Percentiles rank a stretch among this genome's conserved stretches.
Evolutionary conservation across 2,329 filamentous ascomycete species (phyloP).

Genomic region (Aaosphaeria arxii): DNA sequence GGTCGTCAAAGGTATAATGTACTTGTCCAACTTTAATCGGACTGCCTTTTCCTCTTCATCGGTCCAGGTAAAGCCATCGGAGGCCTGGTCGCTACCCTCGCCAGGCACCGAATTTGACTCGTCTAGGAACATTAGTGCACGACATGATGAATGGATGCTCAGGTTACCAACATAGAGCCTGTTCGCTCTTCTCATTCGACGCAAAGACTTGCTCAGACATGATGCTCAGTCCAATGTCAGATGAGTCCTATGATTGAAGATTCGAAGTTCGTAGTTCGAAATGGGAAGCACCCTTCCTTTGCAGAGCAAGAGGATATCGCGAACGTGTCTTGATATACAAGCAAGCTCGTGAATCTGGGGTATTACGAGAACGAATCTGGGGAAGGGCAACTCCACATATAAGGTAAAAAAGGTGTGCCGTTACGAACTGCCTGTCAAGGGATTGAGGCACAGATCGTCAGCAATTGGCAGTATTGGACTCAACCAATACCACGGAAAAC

Average conservation of each 20-base stretch:
- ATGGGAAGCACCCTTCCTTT: not conserved
- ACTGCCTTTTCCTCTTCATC: conserved; percentile 49
- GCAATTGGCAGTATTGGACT: no score
- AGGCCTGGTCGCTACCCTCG: conserved; percentile 23
- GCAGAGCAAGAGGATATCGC: not conserved
- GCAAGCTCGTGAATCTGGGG: not conserved
- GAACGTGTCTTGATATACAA: no score
- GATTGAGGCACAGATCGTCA: not conserved
- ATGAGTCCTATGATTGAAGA: no score
- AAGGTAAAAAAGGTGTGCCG: conserved; percentile 13
- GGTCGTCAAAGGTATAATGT: conserved; percentile 53
- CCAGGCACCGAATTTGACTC: conserved; percentile 13
- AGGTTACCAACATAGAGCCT: not conserved
- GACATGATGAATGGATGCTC: not conserved
- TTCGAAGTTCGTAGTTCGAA: not conserved
- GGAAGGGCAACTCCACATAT: conserved; percentile 27
- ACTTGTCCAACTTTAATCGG: conserved; percentile 53
- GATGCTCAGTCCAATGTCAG: not conserved
- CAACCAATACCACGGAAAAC: not conserved
- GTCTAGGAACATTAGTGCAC: conserved; percentile 11
- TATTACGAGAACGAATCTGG: conserved; percentile 14
- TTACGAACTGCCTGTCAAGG: conserved; percentile 9
- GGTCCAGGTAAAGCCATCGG: conserved; percentile 46
- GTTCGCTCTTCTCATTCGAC: not conserved
- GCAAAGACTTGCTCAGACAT: not conserved